Conservation (phyloP, 257 asterid genomes). For the Euphrasia confusa region DNA sequence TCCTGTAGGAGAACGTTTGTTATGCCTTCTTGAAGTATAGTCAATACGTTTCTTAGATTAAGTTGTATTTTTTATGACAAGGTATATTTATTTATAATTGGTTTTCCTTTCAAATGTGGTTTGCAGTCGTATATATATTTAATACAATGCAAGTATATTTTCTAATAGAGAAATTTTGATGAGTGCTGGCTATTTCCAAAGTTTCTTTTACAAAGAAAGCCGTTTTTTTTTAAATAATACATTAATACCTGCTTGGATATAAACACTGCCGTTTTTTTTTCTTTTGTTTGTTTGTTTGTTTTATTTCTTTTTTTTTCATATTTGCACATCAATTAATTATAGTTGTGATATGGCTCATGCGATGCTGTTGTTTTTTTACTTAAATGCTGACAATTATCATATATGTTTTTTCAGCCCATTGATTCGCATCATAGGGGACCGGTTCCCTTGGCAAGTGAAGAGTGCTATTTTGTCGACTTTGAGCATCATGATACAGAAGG, state of each 20-base stretch:
- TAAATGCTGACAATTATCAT: conserved; percentile 21
- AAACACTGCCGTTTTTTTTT: background rate
- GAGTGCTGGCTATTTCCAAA: background rate
- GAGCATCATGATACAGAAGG: conserved; percentile 84
- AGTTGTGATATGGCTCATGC: background rate
- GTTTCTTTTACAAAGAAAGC: conserved; percentile 2
- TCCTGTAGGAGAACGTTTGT: conserved; percentile 8
- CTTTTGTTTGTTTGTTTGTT: no score
- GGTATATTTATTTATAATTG: background rate
- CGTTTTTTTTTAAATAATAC: background rate
- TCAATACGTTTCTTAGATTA: conserved; percentile 2
- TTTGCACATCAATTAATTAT: conserved; percentile 10
- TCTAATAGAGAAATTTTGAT: background rate
- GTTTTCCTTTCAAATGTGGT: conserved; percentile 12
- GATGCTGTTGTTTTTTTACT: conserved; percentile 13
- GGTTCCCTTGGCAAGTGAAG: conserved; percentile 99
- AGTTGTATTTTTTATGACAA: background rate
- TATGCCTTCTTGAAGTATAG: conserved; percentile 11
- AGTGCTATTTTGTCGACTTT: conserved; percentile 94
- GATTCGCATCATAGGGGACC: conserved; percentile 95
- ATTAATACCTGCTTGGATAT: background rate
- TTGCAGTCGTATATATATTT: background rate
- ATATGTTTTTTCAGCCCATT: conserved; percentile 59
- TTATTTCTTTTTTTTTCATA: background rate
- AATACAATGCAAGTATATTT: background rate